phyloP scores from a whole-genome alignment of 495 filamentous ascomycete genomes.

The Talaromyces nanjingensis region DNA sequence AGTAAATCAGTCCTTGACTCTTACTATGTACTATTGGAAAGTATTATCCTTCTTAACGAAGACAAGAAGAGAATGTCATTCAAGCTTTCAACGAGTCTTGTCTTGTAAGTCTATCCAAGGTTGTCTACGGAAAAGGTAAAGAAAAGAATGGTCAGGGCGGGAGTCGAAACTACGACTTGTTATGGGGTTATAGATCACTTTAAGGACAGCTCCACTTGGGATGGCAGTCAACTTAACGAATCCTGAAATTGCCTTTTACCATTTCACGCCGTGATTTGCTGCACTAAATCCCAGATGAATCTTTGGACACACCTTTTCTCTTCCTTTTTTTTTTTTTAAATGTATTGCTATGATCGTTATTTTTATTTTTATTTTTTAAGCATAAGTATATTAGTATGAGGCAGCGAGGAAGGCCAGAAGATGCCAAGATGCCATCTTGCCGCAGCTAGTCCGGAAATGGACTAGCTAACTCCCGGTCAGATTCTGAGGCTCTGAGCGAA shows the following conservation, averaged over 20 bases:
- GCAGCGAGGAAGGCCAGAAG: not conserved
- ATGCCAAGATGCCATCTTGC: not conserved
- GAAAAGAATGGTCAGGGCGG: not conserved
- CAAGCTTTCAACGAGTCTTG: not conserved
- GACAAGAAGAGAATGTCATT: not conserved
- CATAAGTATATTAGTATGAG: too few relatives aligned
- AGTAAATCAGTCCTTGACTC: not conserved
- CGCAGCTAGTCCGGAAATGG: not conserved
- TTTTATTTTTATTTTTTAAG: too few relatives aligned
- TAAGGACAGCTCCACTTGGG: not conserved
- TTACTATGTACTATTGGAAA: not conserved
- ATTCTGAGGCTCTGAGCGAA: too few relatives aligned
- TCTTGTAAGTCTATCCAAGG: not conserved
- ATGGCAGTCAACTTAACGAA: conserved; percentile 3
- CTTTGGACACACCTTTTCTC: not conserved
- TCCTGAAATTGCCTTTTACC: conserved; percentile 5
- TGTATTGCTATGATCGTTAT: too few relatives aligned
- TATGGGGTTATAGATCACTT: not conserved
- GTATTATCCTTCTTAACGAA: not conserved
- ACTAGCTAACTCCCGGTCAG: not conserved
- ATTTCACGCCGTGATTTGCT: conserved; percentile 2
- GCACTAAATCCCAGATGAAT: not conserved
- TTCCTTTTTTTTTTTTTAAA: not conserved
- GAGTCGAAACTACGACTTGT: not conserved
- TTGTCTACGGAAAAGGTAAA: not conserved